These are phyloP conservation scores for Talaromyces funiculosus DNA, from an alignment of 2,329 filamentous ascomycete genomes.

Conservation along the genomic window DNA sequence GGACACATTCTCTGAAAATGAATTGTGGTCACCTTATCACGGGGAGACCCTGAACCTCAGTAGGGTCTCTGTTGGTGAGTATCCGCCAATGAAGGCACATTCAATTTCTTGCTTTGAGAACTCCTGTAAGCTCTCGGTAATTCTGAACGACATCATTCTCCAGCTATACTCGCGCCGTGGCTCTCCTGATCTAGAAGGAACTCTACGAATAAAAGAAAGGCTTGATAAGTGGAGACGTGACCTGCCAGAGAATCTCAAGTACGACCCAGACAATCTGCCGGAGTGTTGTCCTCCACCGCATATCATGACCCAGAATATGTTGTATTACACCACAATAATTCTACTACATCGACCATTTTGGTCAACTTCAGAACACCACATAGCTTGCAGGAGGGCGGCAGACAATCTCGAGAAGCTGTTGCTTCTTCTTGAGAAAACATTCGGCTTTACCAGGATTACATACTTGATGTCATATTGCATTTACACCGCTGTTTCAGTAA, in stretches of 20 bases:
- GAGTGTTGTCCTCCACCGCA: background rate
- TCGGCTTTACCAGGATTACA: background rate
- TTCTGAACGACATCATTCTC: background rate
- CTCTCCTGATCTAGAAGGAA: no score
- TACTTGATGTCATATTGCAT: conserved; percentile 6
- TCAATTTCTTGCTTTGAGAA: background rate
- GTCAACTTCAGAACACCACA: background rate
- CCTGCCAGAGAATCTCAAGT: background rate
- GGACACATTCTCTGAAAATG: background rate
- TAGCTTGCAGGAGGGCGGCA: background rate
- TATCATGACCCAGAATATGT: background rate
- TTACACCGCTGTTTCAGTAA: background rate
- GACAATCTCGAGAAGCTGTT: background rate
- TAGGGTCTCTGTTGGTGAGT: no score
- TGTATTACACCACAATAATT: conserved; percentile 1
- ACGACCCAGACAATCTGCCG: background rate
- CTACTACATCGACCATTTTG: background rate
- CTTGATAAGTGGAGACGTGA: background rate
- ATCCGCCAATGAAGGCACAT: background rate
- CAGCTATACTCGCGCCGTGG: background rate
- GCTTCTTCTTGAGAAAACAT: background rate
- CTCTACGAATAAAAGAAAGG: no score
- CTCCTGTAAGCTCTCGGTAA: background rate
- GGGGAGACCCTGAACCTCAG: no score
- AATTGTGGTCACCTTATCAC: background rate